Evolutionary conservation across 805 yeast species (phyloP).

Genomic region (Zygotorulaspora chibaensis): DNA sequence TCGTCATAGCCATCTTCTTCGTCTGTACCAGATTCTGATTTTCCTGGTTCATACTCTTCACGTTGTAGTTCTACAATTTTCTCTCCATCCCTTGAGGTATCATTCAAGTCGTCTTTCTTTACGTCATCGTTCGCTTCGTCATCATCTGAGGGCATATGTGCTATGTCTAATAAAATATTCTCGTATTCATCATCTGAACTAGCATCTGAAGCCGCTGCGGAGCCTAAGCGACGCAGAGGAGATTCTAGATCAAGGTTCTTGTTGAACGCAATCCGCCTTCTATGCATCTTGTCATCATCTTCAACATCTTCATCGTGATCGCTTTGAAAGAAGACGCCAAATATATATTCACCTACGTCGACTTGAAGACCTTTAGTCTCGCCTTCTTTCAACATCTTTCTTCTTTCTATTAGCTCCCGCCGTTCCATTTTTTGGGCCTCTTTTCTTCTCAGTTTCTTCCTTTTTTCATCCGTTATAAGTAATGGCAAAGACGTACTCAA

Average conservation of each 20-base stretch:
- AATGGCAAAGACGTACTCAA: constrained; percentile 34
- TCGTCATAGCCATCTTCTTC: constrained; percentile 25
- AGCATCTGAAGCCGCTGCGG: constrained; percentile 22
- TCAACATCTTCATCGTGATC: constrained; percentile 23
- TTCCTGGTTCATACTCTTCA: constrained; percentile 10
- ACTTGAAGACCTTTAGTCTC: constrained; percentile 37
- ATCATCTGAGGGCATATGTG: constrained; percentile 35
- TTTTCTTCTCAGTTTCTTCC: constrained; percentile 23
- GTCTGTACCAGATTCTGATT: constrained; percentile 18
- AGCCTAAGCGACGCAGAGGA: constrained; percentile 23
- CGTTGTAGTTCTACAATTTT: constrained; percentile 6
- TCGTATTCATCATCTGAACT: constrained; percentile 34
- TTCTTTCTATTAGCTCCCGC: constrained; percentile 29
- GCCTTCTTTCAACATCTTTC: constrained; percentile 22
- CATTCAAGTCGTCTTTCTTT: constrained; percentile 34
- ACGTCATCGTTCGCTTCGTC: constrained; percentile 34
- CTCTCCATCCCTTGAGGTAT: constrained; percentile 40
- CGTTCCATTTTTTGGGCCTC: constrained; percentile 31
- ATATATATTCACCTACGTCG: constrained; percentile 36
- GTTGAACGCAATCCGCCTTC: constrained; percentile 4
- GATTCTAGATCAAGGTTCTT: constrained; percentile 20
- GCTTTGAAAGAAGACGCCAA: constrained; percentile 33
- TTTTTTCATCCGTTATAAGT: constrained; percentile 30
- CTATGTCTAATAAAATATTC: constrained; percentile 34
- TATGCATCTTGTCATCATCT: not conserved